Conservation (phyloP, 208 protist genomes). For the Crithidia mellificae region DNA sequence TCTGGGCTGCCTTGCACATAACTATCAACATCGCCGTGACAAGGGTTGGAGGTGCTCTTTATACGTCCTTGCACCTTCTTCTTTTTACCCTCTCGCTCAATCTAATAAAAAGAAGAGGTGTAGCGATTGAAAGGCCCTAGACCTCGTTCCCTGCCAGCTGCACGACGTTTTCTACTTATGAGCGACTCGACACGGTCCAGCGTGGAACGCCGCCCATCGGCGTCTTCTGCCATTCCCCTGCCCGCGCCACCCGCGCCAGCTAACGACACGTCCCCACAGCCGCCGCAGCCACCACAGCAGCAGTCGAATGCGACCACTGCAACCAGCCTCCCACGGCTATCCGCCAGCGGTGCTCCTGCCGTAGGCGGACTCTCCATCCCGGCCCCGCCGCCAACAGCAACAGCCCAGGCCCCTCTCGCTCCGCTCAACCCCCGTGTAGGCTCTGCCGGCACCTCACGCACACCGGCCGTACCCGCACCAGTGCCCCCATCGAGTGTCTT, state of each 20-base stretch:
- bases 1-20: too few species aligned
- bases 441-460: neutral
- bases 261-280: neutral
- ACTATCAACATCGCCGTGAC: too few species aligned
- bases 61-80: too few species aligned
- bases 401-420: neutral
- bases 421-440: neutral
- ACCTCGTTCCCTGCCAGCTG: too few species aligned
- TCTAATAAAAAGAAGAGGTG: too few species aligned
- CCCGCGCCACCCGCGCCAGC: neutral
- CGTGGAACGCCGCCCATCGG: neutral
- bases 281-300: neutral
- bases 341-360: neutral
- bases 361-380: neutral
- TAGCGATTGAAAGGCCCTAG: too few species aligned
- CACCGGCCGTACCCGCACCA: too few species aligned
- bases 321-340: conserved; percentile 3
- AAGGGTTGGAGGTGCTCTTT: too few species aligned
- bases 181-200: neutral
- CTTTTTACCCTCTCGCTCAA: too few species aligned
- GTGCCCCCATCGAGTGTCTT: conserved; percentile 4
- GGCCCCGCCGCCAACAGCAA: neutral
- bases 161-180: neutral
- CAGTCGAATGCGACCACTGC: neutral
- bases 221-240: neutral